These are phyloP conservation scores for Paramyrothecium roridum DNA, from an alignment of 2,329 filamentous ascomycete species.

Conservation along the genomic window DNA sequence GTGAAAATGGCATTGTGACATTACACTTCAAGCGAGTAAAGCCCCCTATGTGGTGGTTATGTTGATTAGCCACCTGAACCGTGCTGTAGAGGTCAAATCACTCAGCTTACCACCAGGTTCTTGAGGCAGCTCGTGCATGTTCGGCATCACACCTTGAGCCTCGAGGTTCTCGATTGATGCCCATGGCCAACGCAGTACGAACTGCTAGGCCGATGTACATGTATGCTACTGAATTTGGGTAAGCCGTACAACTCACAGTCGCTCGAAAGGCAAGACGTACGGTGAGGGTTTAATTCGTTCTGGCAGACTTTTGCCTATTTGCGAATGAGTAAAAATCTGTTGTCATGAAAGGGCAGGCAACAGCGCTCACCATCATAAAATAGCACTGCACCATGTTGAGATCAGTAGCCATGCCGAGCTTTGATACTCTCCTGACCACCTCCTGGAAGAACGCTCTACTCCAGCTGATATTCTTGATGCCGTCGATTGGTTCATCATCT, in stretches of 20 bases:
- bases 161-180: slow-evolving; percentile 39
- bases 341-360: neutral
- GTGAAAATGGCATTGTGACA: neutral
- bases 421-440: slow-evolving; percentile 32
- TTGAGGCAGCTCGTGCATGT: slow-evolving; percentile 31
- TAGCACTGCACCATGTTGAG: slow-evolving; percentile 45
- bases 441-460: slow-evolving; percentile 41
- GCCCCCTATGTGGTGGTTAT: slow-evolving; percentile 24
- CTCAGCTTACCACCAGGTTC: slow-evolving; percentile 40
- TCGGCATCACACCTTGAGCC: slow-evolving; percentile 25
- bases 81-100: rapidly evolving
- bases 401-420: slow-evolving; percentile 38
- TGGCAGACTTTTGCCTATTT: slow-evolving; percentile 43
- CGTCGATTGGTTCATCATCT: slow-evolving; percentile 38
- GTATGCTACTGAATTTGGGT: slow-evolving; percentile 29
- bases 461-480: slow-evolving; percentile 41
- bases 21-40: slow-evolving; percentile 41
- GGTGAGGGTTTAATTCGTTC: slow-evolving; percentile 44
- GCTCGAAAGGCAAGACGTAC: slow-evolving; percentile 20
- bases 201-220: slow-evolving; percentile 46
- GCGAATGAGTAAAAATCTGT: neutral
- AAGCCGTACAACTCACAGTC: neutral
- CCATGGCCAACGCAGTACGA: slow-evolving; percentile 42
- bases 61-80: neutral
- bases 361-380: slow-evolving; percentile 36